Evolutionary conservation across 164 flowering plant species (phyloP).

Genomic region (Santalum album): DNA sequence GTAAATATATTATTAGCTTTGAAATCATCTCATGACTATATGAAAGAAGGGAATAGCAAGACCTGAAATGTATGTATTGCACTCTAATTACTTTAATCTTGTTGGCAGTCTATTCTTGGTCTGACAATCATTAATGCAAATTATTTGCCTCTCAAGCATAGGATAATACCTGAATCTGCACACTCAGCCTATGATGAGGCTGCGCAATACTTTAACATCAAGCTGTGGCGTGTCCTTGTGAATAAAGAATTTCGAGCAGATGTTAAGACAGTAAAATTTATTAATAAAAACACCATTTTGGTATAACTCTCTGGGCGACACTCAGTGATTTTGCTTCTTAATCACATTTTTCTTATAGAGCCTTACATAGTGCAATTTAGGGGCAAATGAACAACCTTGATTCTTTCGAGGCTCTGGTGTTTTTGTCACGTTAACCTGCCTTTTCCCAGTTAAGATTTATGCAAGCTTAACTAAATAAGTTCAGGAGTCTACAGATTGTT

Average conservation of each 20-base stretch:
- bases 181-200: conserved; percentile 99
- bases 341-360: neutral
- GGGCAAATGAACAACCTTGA: neutral
- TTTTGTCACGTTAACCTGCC: neutral
- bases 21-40: conserved; percentile 90
- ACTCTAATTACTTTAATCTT: neutral
- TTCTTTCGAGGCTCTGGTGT: neutral
- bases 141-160: conserved; percentile 18
- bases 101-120: neutral
- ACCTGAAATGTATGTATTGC: conserved; percentile 23
- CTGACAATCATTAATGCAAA: conserved; percentile 1
- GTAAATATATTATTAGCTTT: conserved; percentile 90
- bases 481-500: conserved; percentile 60
- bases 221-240: conserved; percentile 88
- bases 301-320: conserved; percentile 24
- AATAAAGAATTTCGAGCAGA: conserved; percentile 79
- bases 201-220: conserved; percentile 91
- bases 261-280: conserved; percentile 57
- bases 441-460: neutral
- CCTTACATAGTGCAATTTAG: neutral
- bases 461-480: conserved; percentile 4
- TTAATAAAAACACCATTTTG: conserved; percentile 80
- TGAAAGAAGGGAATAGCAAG: conserved; percentile 77
- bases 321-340: neutral
- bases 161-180: conserved; percentile 96